These are phyloP conservation scores for Penicillium bovifimosum DNA, from an alignment of 495 filamentous ascomycete genomes.

Conservation along the genomic window DNA sequence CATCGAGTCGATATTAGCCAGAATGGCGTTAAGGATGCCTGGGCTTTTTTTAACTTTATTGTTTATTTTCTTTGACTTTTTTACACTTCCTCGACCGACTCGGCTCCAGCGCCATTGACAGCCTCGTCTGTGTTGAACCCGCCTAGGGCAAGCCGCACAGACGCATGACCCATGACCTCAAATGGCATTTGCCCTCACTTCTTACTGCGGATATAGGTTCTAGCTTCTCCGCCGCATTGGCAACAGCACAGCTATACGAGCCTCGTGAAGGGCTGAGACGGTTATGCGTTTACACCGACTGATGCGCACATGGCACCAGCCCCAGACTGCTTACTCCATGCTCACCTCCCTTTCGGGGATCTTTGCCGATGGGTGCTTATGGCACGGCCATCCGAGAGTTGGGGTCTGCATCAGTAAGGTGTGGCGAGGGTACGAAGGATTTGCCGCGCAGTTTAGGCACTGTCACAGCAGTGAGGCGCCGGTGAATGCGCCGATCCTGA, in stretches of 20 bases:
- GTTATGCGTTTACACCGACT: slow-evolving; percentile 2
- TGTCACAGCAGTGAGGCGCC: neutral
- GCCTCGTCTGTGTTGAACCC: neutral
- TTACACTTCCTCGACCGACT: too few relatives aligned
- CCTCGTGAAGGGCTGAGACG: neutral
- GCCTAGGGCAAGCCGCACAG: neutral
- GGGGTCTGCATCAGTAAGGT: slow-evolving; percentile 13
- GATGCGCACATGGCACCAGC: slow-evolving; percentile 3
- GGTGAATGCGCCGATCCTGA: neutral
- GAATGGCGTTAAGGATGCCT: too few relatives aligned
- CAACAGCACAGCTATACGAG: neutral
- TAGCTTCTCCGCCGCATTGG: neutral
- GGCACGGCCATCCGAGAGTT: neutral
- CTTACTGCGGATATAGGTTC: neutral
- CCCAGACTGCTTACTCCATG: neutral
- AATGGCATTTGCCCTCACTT: neutral
- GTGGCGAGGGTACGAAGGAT: slow-evolving; percentile 3
- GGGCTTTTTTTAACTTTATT: too few relatives aligned
- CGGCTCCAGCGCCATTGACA: neutral
- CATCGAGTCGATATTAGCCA: neutral
- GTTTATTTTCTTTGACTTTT: too few relatives aligned
- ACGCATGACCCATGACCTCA: neutral
- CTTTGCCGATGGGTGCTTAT: neutral
- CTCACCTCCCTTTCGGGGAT: neutral
- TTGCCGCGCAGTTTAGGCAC: slow-evolving; percentile 20